Conservation (phyloP, 345 rosid genomes). For the Acer negundo region DNA sequence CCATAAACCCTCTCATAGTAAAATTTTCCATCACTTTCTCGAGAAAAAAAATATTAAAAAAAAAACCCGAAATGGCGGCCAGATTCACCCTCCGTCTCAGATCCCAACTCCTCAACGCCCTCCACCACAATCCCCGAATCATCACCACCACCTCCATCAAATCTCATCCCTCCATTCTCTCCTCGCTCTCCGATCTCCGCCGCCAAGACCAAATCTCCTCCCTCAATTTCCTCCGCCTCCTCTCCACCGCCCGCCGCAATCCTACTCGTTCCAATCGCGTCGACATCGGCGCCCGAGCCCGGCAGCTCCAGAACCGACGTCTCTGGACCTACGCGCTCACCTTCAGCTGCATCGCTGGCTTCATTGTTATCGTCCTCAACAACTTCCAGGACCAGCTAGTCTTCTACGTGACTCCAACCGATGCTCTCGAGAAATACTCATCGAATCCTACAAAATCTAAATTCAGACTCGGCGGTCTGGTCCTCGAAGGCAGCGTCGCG, state of each 20-base stretch:
- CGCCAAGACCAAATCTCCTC: conserved; percentile 14
- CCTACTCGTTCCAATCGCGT: conserved; percentile 61
- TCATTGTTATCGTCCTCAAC: conserved; percentile 78
- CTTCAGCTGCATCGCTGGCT: conserved; percentile 87
- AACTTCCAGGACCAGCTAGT: conserved; percentile 89
- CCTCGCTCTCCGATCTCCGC: conserved; percentile 31
- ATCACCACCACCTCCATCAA: conserved; percentile 25
- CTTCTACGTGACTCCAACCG: conserved; percentile 83
- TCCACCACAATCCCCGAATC: conserved; percentile 21
- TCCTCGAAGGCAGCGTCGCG: conserved; percentile 89
- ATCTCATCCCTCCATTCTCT: conserved; percentile 25
- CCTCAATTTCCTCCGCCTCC: conserved; percentile 40
- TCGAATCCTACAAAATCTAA: conserved; percentile 64
- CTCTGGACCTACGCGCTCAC: conserved; percentile 88
- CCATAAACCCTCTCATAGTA: conserved; percentile 6
- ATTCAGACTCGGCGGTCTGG: conserved; percentile 85
- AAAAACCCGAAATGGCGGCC: conserved; percentile 46
- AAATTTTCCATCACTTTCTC: conserved; percentile 17
- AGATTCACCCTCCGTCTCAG: conserved; percentile 55
- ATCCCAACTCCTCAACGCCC: conserved; percentile 40
- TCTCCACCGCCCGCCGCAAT: conserved; percentile 62
- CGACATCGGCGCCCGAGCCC: conserved; percentile 82
- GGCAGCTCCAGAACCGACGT: conserved; percentile 90
- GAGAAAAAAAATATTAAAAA: conserved; percentile 5
- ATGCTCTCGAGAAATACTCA: conserved; percentile 77